These are phyloP conservation scores for Carex kokanica DNA, from an alignment of 176 grass and related monocot species.

Conservation along the genomic window DNA sequence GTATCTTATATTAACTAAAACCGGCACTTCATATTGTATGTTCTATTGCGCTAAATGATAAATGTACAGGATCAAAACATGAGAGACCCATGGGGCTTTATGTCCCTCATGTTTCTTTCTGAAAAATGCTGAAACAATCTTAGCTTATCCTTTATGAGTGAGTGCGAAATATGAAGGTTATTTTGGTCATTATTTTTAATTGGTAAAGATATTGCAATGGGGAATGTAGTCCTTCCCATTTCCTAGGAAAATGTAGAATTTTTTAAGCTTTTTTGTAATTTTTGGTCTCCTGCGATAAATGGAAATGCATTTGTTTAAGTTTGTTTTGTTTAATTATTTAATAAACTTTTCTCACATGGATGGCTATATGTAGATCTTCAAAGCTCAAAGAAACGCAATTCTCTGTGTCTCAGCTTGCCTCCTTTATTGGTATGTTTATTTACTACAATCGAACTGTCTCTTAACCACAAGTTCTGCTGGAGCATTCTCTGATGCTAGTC, in stretches of 20 bases:
- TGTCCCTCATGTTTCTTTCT: background rate
- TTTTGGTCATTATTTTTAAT: background rate
- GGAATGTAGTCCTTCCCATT: background rate
- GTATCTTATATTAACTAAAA: background rate
- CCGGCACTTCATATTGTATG: background rate
- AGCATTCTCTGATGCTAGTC: background rate
- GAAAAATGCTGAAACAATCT: background rate
- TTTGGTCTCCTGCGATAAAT: background rate
- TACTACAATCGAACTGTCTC: background rate
- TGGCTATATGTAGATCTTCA: slow-evolving; percentile 67
- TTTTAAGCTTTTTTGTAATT: background rate
- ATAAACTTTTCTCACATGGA: background rate
- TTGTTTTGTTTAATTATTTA: background rate
- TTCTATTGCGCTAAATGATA: background rate
- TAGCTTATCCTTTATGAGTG: background rate
- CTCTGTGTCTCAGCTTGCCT: slow-evolving; percentile 70
- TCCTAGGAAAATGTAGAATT: background rate
- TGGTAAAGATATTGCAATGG: background rate
- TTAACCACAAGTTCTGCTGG: background rate
- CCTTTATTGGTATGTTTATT: slow-evolving; percentile 76
- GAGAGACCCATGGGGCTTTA: background rate
- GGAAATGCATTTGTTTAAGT: background rate
- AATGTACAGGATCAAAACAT: background rate
- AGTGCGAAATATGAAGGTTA: background rate
- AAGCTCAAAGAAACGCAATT: slow-evolving; percentile 90